These are phyloP conservation scores for Coix lacrymajobi DNA, from an alignment of 176 grass and related monocot species.

Conservation along the genomic window DNA sequence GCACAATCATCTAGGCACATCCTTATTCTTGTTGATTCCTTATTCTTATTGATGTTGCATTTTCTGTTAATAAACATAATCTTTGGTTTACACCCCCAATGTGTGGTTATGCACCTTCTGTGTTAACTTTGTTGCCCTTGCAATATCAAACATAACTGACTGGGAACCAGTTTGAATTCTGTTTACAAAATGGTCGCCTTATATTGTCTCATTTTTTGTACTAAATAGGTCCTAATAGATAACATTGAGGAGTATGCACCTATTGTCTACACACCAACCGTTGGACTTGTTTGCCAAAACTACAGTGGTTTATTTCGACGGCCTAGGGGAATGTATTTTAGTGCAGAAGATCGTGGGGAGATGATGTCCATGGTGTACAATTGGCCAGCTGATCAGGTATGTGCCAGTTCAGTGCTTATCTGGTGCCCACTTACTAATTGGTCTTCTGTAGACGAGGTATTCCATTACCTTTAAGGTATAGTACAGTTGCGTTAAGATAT, in stretches of 20 bases:
- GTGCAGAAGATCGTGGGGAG: constrained; percentile 77
- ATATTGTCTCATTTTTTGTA: constrained; percentile 2
- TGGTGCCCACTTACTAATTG: constrained; percentile 12
- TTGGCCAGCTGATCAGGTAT: constrained; percentile 95
- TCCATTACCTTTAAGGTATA: constrained; percentile 5
- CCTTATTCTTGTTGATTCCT: constrained; percentile 14
- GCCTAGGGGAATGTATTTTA: constrained; percentile 96
- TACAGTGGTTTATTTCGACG: constrained; percentile 93
- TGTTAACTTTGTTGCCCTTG: constrained; percentile 6
- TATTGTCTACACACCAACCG: constrained; percentile 91
- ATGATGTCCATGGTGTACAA: constrained; percentile 99
- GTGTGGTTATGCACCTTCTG: neutral
- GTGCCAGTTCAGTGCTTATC: constrained; percentile 7
- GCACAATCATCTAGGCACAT: neutral
- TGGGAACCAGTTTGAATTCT: neutral
- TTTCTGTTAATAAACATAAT: neutral
- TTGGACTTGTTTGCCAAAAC: constrained; percentile 97
- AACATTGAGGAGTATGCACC: constrained; percentile 96
- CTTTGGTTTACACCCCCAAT: neutral
- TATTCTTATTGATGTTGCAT: constrained; percentile 3
- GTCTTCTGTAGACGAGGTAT: neutral
- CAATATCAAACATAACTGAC: neutral
- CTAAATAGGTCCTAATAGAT: constrained; percentile 78
- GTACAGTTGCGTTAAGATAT: neutral
- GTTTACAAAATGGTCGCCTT: constrained; percentile 21